Evolutionary conservation across 495 filamentous ascomycete species (phyloP).

Genomic region (Alectoria sarmentosa): DNA sequence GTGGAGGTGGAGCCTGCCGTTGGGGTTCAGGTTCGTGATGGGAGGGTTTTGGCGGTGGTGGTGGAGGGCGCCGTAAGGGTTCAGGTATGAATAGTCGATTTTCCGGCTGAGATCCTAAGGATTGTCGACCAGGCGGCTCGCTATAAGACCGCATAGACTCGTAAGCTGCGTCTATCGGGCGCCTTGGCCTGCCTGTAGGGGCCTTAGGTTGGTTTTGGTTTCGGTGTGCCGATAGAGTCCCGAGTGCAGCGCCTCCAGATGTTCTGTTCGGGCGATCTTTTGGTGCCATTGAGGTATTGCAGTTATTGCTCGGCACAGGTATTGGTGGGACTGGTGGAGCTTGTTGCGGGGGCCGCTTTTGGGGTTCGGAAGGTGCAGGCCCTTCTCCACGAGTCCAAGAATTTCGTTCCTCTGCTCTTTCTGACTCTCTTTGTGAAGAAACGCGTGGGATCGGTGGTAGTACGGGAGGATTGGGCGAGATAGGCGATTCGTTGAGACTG

Average conservation of each 20-base stretch:
- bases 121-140: conserved; percentile 13
- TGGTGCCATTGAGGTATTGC: conserved; percentile 1
- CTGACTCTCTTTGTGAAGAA: conserved; percentile 28
- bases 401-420: background rate
- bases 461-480: conserved; percentile 31
- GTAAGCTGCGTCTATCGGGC: conserved; percentile 18
- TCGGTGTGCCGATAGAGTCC: background rate
- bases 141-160: conserved; percentile 23
- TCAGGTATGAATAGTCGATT: conserved; percentile 12
- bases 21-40: conserved; percentile 7
- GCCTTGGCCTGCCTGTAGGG: conserved; percentile 13
- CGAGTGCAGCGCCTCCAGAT: background rate
- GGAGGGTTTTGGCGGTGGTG: conserved; percentile 17
- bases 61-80: conserved; percentile 17
- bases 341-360: background rate
- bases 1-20: conserved; percentile 18
- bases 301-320: background rate
- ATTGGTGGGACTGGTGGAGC: background rate
- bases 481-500: conserved; percentile 25
- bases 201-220: conserved; percentile 3
- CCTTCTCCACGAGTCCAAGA: background rate
- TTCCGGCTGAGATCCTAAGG: conserved; percentile 2
- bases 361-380: background rate
- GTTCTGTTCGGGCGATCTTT: conserved; percentile 1
- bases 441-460: conserved; percentile 38